Evolutionary conservation across 148 eudicot genomes (phyloP), one percentile per base, ranked within the genome.

Genomic region (Suaeda aralocaspica): DNA sequence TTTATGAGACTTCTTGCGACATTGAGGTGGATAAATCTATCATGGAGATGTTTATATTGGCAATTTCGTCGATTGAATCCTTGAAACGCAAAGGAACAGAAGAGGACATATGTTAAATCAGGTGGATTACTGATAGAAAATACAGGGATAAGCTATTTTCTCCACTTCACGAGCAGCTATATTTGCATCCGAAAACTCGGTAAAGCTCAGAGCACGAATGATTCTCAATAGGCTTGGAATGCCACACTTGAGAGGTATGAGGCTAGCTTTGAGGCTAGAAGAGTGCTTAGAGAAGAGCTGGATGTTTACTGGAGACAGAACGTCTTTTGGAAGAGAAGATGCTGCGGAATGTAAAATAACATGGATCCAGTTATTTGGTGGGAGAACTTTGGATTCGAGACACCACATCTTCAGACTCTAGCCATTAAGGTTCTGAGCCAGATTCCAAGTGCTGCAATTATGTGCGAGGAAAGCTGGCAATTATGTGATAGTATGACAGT

Each of bases 331-430:
- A 41, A 82, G 78, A 44, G 77, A 56, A 66, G 84, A 83, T 55
- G 82, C 82, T n/a, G 42, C 73, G 3, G 82, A 80, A 3, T 72
- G 78, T 66, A 80, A 65, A 77, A 78, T 28, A 69, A 77, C 30
- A 83, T 83, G 86, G 82, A 77, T 9, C 79, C 80, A 1, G 84
- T 83, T 24, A 74, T 83, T 28, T 83, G 86, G 86, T 83, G 84
- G 86, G 86, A 80, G 66, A 80, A 80, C 44, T 83, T 83, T 58
- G 84, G 82, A 59, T 83, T 78, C 55, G 86, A 80, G 70, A 72
- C 78, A 48, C 82, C 84, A 0, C 58, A 46, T 0, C 71, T 83
- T 21, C 86, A 83, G 60, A 77, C 64, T 9, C 65, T 83, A 44
- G 84, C 82, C 15, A 64, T 83, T n/a, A 80, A 69, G 61, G 50